Percentiles rank a stretch among this genome's conserved stretches.
Evolutionary conservation across 768 basidiomycete genomes (phyloP).

Genomic region (Boletus sensibilis): DNA sequence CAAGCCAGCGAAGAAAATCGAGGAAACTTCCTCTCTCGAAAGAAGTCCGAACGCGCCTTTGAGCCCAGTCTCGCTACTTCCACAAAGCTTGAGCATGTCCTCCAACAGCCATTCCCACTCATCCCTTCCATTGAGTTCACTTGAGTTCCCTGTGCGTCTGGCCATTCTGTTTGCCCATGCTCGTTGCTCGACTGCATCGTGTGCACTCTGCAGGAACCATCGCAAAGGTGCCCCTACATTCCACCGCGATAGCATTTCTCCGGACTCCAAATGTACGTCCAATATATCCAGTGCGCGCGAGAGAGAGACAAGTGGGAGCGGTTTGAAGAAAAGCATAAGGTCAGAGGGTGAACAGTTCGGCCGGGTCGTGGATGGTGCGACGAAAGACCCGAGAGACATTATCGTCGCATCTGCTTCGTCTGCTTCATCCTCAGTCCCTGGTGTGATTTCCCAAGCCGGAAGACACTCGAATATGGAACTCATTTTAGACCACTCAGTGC

Average conservation of each 20-base stretch:
- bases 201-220: slow-evolving; percentile 86
- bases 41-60: slow-evolving; percentile 82
- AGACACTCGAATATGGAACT: slow-evolving; percentile 93
- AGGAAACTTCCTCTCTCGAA: slow-evolving; percentile 63
- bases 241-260: slow-evolving; percentile 91
- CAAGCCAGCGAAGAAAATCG: slow-evolving; percentile 85
- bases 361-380: slow-evolving; percentile 67
- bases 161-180: slow-evolving; percentile 88
- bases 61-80: slow-evolving; percentile 58
- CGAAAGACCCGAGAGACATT: slow-evolving; percentile 73
- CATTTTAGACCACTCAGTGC: slow-evolving; percentile 81
- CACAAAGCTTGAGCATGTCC: slow-evolving; percentile 84
- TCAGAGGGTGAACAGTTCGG: slow-evolving; percentile 61
- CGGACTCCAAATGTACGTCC: slow-evolving; percentile 91
- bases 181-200: slow-evolving; percentile 66
- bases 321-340: slow-evolving; percentile 78
- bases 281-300: slow-evolving; percentile 86
- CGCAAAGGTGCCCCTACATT: slow-evolving; percentile 74
- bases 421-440: slow-evolving; percentile 57
- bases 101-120: slow-evolving; percentile 89
- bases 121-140: slow-evolving; percentile 55
- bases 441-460: slow-evolving; percentile 77
- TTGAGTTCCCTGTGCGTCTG: slow-evolving; percentile 57
- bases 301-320: slow-evolving; percentile 68
- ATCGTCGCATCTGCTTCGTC: slow-evolving; percentile 84